Evolutionary conservation across 148 eudicot genomes (phyloP).

Genomic region (Drosera capensis): DNA sequence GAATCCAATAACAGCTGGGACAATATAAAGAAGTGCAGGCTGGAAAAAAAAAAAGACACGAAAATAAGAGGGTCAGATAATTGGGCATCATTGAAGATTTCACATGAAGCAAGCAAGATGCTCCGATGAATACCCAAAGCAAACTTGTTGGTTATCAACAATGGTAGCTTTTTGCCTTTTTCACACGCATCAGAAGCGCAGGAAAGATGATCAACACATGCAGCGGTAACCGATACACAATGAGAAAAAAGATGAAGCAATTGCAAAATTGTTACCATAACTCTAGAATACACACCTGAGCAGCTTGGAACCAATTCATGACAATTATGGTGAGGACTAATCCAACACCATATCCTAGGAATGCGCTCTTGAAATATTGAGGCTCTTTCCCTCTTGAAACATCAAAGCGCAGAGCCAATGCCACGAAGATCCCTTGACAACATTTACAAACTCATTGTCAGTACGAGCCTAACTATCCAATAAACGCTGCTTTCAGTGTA

Average conservation of each 20-base stretch:
- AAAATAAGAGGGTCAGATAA: slow-evolving; percentile 1
- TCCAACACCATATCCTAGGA: slow-evolving; percentile 64
- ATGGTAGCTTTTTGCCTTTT: no score
- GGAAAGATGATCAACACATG: no score
- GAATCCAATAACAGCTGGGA: slow-evolving; percentile 84
- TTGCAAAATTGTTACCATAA: background rate
- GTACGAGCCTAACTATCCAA: background rate
- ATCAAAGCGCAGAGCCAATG: slow-evolving; percentile 94
- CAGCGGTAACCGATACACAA: background rate
- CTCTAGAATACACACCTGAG: slow-evolving; percentile 53
- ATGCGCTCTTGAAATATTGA: slow-evolving; percentile 90
- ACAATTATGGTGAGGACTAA: slow-evolving; percentile 70
- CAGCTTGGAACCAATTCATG: slow-evolving; percentile 99
- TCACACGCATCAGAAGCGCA: no score
- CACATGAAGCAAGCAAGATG: background rate
- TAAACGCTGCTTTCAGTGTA: background rate
- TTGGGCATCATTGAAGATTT: no score
- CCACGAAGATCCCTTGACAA: slow-evolving; percentile 78
- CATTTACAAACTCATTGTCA: slow-evolving; percentile 5
- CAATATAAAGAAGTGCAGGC: slow-evolving; percentile 97
- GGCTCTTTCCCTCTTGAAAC: slow-evolving; percentile 72
- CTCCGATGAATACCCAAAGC: background rate
- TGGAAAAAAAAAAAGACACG: slow-evolving; percentile 24
- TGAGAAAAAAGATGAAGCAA: background rate
- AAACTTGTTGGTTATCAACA: no score